Evolutionary conservation across 768 basidiomycete species (phyloP).

Genomic region (Strobilomyces dryophilus): DNA sequence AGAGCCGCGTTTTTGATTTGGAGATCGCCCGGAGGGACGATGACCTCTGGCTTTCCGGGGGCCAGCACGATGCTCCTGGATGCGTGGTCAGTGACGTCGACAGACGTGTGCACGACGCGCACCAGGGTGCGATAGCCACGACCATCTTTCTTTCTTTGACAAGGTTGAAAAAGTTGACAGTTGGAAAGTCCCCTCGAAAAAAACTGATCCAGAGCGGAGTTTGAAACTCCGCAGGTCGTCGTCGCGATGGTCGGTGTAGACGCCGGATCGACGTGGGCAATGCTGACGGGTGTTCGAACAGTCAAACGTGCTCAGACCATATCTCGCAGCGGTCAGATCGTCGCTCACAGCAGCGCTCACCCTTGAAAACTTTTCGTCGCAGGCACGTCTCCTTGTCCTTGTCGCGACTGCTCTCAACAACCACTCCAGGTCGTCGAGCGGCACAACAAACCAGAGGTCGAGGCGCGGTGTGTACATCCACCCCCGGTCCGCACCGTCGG

Average conservation of each 20-base stretch:
- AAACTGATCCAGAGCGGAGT: background rate
- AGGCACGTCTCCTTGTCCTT: conserved; percentile 31
- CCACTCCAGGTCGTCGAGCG: conserved; percentile 79
- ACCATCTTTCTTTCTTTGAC: conserved; percentile 37
- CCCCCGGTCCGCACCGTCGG: background rate
- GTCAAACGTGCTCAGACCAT: conserved; percentile 95
- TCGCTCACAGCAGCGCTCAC: conserved; percentile 97
- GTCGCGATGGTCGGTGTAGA: conserved; percentile 47
- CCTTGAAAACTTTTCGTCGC: conserved; percentile 96
- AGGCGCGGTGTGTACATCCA: conserved; percentile 58
- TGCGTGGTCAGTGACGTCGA: conserved; percentile 6
- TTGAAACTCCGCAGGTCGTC: conserved; percentile 46
- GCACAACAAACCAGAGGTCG: conserved; percentile 96
- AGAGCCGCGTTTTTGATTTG: conserved; percentile 81
- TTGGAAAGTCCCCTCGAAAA: background rate
- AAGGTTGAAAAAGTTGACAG: background rate
- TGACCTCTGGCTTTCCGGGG: conserved; percentile 52
- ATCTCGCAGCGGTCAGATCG: conserved; percentile 92
- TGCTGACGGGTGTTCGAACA: conserved; percentile 32
- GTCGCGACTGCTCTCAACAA: conserved; percentile 8
- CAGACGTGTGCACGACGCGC: conserved; percentile 18
- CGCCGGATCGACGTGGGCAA: background rate
- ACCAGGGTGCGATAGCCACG: conserved; percentile 67
- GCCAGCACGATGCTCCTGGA: conserved; percentile 58
- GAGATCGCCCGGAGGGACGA: conserved; percentile 65